Percentiles rank a stretch among this genome's conserved stretches.
phyloP scores from a whole-genome alignment of 179 eudicot genomes.

The Pouteria campechiana region DNA sequence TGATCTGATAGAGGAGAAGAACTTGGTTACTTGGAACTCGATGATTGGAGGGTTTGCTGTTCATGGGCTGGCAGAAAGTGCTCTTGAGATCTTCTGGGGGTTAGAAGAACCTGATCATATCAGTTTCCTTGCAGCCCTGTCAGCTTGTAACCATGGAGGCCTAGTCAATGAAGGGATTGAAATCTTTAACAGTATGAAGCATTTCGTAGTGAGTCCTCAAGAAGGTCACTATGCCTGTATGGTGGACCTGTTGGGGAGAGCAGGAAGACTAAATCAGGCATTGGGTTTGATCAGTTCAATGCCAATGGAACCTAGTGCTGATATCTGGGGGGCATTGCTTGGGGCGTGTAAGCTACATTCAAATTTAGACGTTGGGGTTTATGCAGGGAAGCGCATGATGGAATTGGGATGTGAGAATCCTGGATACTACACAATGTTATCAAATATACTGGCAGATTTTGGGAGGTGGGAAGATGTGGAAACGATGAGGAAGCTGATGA shows the following conservation, averaged over 20 bases:
- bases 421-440: slow-evolving; percentile 61
- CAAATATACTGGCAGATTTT: slow-evolving; percentile 58
- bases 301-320: slow-evolving; percentile 63
- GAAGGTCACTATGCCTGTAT: slow-evolving; percentile 71
- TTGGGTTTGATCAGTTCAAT: slow-evolving; percentile 38
- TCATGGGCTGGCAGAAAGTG: slow-evolving; percentile 17
- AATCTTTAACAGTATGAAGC: slow-evolving; percentile 46
- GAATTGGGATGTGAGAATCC: slow-evolving; percentile 44
- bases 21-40: slow-evolving; percentile 45
- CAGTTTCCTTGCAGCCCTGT: slow-evolving; percentile 55
- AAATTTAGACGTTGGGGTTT: slow-evolving; percentile 59
- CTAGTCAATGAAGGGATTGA: slow-evolving; percentile 43
- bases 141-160: slow-evolving; percentile 77
- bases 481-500: slow-evolving; percentile 46
- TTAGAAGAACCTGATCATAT: slow-evolving; percentile 61
- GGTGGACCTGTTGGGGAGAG: slow-evolving; percentile 71
- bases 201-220: slow-evolving; percentile 44
- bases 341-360: slow-evolving; percentile 53
- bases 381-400: slow-evolving; percentile 34
- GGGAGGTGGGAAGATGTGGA: slow-evolving; percentile 71
- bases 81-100: slow-evolving; percentile 19
- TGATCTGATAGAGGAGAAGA: slow-evolving; percentile 25
- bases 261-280: slow-evolving; percentile 61
- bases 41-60: slow-evolving; percentile 30
- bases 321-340: slow-evolving; percentile 59